phyloP scores from a whole-genome alignment of 306 rosid genomes.

The Prunus salicina region DNA sequence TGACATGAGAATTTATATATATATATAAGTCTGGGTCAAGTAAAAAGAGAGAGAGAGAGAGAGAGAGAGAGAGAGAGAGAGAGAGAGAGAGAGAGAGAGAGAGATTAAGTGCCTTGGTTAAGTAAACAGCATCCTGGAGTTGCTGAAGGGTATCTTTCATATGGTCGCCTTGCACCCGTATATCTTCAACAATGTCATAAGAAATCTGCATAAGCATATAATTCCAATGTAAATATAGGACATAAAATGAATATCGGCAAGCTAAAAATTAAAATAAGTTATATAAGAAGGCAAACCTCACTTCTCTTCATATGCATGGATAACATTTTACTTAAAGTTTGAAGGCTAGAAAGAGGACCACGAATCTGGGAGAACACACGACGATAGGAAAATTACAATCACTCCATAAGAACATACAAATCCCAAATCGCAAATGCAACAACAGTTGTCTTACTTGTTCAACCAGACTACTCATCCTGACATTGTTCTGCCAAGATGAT shows the following conservation, averaged over 20 bases:
- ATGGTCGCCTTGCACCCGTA: slow-evolving; percentile 73
- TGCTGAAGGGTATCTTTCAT: slow-evolving; percentile 72
- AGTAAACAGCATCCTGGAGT: slow-evolving; percentile 89
- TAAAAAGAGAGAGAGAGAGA: not conserved
- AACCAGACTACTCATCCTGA: slow-evolving; percentile 78
- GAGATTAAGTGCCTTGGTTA: slow-evolving; percentile 66
- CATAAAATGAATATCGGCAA: slow-evolving; percentile 2
- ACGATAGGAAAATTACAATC: slow-evolving; percentile 23
- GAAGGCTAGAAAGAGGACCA: slow-evolving; percentile 90
- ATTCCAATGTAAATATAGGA: slow-evolving; percentile 15
- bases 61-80: slow-evolving; percentile 32
- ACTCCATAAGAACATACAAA: slow-evolving; percentile 5
- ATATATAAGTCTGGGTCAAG: not conserved
- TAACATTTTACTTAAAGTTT: slow-evolving; percentile 81
- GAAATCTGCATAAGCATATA: slow-evolving; percentile 58
- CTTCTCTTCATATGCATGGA: slow-evolving; percentile 68
- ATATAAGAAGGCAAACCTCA: slow-evolving; percentile 52
- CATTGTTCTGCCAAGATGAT: slow-evolving; percentile 90
- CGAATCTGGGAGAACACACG: slow-evolving; percentile 58
- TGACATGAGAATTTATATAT: not conserved
- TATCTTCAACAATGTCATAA: slow-evolving; percentile 78
- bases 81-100: slow-evolving; percentile 25
- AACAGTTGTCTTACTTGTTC: slow-evolving; percentile 62
- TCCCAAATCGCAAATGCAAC: slow-evolving; percentile 8
- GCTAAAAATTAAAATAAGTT: not conserved